These are phyloP conservation scores for Alternaria conjuncta DNA, from an alignment of 2,329 filamentous ascomycete species.

Conservation along the genomic window DNA sequence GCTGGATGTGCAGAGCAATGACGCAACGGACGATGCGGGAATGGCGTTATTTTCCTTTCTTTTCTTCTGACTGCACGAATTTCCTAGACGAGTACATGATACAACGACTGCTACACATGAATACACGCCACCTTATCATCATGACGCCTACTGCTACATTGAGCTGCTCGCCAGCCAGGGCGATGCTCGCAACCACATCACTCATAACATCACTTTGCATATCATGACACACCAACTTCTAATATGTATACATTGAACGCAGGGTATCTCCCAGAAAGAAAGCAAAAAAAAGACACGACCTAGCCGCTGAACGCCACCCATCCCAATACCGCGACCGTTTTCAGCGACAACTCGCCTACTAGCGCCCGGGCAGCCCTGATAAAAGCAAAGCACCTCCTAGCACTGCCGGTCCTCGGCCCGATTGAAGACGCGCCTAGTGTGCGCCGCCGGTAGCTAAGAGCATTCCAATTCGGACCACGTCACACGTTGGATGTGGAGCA, in stretches of 20 bases:
- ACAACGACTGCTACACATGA: neutral
- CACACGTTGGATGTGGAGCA: neutral
- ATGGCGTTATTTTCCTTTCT: neutral
- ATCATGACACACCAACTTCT: neutral
- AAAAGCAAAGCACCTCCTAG: neutral
- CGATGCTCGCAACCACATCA: neutral
- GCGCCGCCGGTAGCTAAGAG: neutral
- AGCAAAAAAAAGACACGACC: neutral
- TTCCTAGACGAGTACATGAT: neutral
- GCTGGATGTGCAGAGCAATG: neutral
- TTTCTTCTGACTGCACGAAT: neutral
- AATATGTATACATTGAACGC: neutral
- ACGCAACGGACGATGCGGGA: neutral
- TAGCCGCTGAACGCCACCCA: neutral
- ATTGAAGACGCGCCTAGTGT: neutral
- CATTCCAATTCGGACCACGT: neutral
- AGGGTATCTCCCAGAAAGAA: neutral
- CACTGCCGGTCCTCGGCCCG: neutral
- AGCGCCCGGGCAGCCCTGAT: neutral
- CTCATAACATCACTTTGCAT: neutral
- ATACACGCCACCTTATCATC: neutral
- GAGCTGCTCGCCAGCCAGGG: neutral
- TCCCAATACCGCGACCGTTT: neutral
- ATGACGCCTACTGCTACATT: neutral
- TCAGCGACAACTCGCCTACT: neutral